Evolutionary conservation across 2,329 filamentous ascomycete species (phyloP).

Genomic region (Cytospora piceae): DNA sequence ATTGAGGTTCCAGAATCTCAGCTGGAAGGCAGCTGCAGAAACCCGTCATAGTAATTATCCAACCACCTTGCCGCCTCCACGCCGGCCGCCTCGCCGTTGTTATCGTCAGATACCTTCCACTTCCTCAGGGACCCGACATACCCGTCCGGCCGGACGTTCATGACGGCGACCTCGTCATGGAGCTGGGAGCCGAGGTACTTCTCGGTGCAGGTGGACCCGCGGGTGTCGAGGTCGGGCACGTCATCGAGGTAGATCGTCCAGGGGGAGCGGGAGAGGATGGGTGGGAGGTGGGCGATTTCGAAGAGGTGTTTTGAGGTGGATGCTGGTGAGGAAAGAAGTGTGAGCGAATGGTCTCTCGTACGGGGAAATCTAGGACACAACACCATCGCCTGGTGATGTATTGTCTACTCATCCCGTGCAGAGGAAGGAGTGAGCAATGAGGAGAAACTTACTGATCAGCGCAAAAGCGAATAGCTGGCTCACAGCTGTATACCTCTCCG

Average conservation of each 20-base stretch:
- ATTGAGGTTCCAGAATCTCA: neutral
- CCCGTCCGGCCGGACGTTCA: slow-evolving; percentile 73
- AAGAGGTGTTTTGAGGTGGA: slow-evolving; percentile 64
- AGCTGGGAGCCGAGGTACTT: slow-evolving; percentile 68
- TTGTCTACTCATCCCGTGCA: neutral
- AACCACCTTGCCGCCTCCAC: slow-evolving; percentile 57
- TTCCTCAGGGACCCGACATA: slow-evolving; percentile 68
- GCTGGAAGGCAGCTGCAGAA: slow-evolving; percentile 52
- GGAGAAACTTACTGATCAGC: slow-evolving; percentile 60
- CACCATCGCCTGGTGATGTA: neutral
- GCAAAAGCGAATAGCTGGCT: slow-evolving; percentile 72
- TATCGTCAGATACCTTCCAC: slow-evolving; percentile 52
- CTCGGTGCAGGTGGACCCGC: slow-evolving; percentile 59
- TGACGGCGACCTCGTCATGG: slow-evolving; percentile 61
- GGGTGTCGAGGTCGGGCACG: slow-evolving; percentile 58
- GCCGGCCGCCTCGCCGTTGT: slow-evolving; percentile 47
- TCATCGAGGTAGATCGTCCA: slow-evolving; percentile 78
- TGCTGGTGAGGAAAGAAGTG: slow-evolving; percentile 41
- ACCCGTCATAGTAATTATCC: slow-evolving; percentile 58
- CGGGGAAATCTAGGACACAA: no score
- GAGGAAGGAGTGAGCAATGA: neutral
- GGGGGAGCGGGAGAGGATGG: slow-evolving; percentile 63
- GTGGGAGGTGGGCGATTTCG: slow-evolving; percentile 68
- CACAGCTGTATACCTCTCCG: slow-evolving; percentile 69
- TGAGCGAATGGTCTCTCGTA: neutral